Evolutionary conservation across 2,329 filamentous ascomycete species (phyloP), one percentile per base, ranked within the genome.

Genomic region (Pyrenophora seminiperda): DNA sequence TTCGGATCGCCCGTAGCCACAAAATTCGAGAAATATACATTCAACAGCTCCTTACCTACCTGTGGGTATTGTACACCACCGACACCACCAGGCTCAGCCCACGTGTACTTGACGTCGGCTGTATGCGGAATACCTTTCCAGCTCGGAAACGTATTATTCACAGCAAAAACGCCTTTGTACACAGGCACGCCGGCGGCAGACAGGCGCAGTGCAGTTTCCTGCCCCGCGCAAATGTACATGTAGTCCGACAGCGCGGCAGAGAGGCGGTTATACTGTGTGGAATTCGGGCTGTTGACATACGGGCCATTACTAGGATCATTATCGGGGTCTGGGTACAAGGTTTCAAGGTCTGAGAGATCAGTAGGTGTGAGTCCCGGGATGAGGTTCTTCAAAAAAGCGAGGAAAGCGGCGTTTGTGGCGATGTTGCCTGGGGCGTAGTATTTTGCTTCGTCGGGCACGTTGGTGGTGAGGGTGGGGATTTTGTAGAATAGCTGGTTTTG

Each of bases 1-100:
- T 76, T 78, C 5, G 76, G 76, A 50, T 76, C 66, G 11, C 72
- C 62, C 20, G 71, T 59, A 4, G 66, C 61, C 4, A 78, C 72
- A 53, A 79, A 79, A 10, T 67, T 65, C 0, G 72, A 69, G 61
- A 76, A 78, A 36, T 67, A 72, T 7, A 61, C 65, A 41, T 68
- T 67, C 61, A 78, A 74, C 10, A 74, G 49, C 13, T 51, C 22
- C 33, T 65, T 63, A 4, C 73, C 72, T 5, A 78, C 64, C 1
- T 74, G 61, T 1, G 59, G 62, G 45, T 75, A 77, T 77, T 68
- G 62, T 0, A 63, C 55, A 5, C 62, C 63, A 2, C 54, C 50
- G 64, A 71, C 71, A 43, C 86, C 73, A 31, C 82, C 58, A 0
- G 81, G 83, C 53, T 79, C 79, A 20, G 75, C 76, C 62, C 62